These are phyloP conservation scores for Diplodia intermedia DNA, from an alignment of 2,329 filamentous ascomycete genomes.

Conservation along the genomic window DNA sequence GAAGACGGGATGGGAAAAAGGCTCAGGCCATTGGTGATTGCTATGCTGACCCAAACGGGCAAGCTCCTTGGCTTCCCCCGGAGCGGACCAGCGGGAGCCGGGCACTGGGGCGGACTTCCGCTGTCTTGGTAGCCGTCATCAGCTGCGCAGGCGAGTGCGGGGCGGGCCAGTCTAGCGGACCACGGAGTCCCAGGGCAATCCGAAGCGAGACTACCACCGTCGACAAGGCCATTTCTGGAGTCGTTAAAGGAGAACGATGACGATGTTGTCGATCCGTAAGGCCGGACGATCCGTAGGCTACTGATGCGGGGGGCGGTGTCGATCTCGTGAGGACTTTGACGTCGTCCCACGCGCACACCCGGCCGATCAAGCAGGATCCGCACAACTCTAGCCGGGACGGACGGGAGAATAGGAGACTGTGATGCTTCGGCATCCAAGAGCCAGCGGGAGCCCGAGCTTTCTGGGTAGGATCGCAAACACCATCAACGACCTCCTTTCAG, in stretches of 20 bases:
- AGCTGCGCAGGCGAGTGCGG: no score
- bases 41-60: no score
- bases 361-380: background rate
- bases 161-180: no score
- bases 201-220: no score
- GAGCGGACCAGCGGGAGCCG: no score
- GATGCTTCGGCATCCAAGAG: background rate
- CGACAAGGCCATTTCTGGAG: background rate
- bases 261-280: background rate
- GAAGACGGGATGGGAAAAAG: no score
- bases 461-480: background rate
- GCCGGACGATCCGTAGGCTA: background rate
- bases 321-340: background rate
- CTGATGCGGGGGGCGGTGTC: background rate
- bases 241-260: background rate
- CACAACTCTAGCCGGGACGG: background rate
- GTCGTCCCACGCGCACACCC: background rate
- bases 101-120: no score
- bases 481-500: background rate
- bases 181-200: no score
- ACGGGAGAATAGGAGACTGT: background rate
- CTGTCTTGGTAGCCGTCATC: no score
- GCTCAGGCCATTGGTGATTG: no score
- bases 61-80: no score
- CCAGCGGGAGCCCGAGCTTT: background rate